Base-by-base conservation (phyloP, 495 filamentous ascomycete species). In the Neurospora tetrasperma region DNA sequence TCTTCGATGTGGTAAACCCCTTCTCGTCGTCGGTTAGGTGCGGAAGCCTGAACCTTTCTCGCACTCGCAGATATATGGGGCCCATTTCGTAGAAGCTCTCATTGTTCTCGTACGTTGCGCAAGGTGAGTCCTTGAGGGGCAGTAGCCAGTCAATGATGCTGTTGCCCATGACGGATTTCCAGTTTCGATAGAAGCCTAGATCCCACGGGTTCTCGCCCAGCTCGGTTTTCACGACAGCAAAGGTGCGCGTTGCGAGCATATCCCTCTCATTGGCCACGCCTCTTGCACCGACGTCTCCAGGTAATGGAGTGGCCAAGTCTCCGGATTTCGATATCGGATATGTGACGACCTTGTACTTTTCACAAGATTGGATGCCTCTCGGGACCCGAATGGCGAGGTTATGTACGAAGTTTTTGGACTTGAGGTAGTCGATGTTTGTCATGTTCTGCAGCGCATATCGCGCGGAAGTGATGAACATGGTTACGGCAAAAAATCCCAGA, bases 131-230 rank as follows among this genome's bases (percentile, higher is more conserved):
- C 71, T 85, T 88, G 66, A 94, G 76, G 7, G 92, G 92, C 16
- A 96, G 81, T 42, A 95, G 79, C 91, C 91, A 95, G 74, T 96
- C 93, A 59, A 86, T 73, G 11, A 88, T 71, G n/a, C 81, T 87
- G 54, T 86, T 83, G 8, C 93, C 93, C 87, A 97, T 90, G 11
- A 96, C 86, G 43, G 90, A 87, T 74, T 89, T 86, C 75, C 92
- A 90, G 78, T 97, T 97, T 43, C 86, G 82, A 72, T 87, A 84
- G 0, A 79, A 71, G 31, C 90, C 91, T 9, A 94, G 81, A 75
- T 92, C 88, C 87, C 91, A 97, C 1, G 92, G 93, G 74, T 96
- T 95, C 66, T 93, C 90, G 23, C 93, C 93, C 5, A 86, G 88
- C 14, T 86, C 83, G 11, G 91, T 94, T 73, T 86, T 86, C 6